Evolutionary conservation across 192 early-diverging fungal genomes (phyloP), one percentile per base, ranked within the genome.

Genomic region (Coemansia sp.): DNA sequence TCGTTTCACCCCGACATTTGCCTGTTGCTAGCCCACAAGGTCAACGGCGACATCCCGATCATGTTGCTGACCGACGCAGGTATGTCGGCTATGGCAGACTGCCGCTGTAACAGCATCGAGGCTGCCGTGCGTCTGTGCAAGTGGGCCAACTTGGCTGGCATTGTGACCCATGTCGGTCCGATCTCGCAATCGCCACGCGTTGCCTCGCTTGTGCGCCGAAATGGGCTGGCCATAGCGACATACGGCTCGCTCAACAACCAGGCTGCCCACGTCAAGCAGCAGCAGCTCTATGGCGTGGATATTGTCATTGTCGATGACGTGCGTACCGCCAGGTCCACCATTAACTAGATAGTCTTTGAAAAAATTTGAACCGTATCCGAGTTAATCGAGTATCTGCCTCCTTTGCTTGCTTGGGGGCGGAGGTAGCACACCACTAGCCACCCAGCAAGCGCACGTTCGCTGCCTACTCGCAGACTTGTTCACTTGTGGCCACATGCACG

Each of bases 61-160:
- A 93, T 97, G 75, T 93, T 96, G 80, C 85, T 98, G 66, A 95
- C 95, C 0, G 93, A 95, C 63, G 94, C 89, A 34, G 95, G 95
- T 31, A 89, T 88, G 29, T 74, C 86, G 2, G 82, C 75, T 8
- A 90, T 93, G 80, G 91, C 89, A 3, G 96, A 98, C 71, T 80
- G 81, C 47, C 87, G 97, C 13, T 91, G 89, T 70, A 95, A 95
- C 74, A 91, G 91, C 22, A 80, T 97, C 24, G 88, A 90, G 34
- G 87, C 86, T 2, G 95, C 97, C 1, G 89, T 95, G 44, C 78
- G 88, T 16, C 91, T 97, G 72, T 93, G 93, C 63, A 88, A 89
- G 27, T 86, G 86, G 46, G 86, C 90, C 1, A 87, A 89, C 22
- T 79, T 96, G 8, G 75, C 91, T 24, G 97, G 97, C 34, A 87